These are phyloP conservation scores for Linnemannia schmuckeri DNA, from an alignment of 192 early-diverging fungal species.

Conservation along the genomic window DNA sequence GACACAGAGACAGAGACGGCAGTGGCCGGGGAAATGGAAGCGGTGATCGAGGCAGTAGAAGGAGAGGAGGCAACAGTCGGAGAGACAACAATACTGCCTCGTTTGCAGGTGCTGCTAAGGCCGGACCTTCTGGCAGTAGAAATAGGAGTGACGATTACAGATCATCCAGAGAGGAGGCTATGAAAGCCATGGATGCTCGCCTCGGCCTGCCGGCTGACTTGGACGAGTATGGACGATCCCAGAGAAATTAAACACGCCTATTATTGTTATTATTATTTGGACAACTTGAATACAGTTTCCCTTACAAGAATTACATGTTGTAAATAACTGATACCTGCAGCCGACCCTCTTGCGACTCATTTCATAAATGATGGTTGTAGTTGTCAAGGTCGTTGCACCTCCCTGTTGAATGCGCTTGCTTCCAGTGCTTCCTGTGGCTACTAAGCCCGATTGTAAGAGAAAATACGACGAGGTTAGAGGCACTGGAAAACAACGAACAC, in stretches of 20 bases:
- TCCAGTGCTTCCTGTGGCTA: no score
- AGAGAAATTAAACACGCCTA: slow-evolving; percentile 10
- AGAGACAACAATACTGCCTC: neutral
- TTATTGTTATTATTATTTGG: no score
- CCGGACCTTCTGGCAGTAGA: slow-evolving; percentile 3
- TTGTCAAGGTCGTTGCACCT: no score
- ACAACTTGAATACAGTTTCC: no score
- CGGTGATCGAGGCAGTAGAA: neutral
- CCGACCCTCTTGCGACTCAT: no score
- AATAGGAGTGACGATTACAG: slow-evolving; percentile 14
- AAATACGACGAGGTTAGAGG: no score
- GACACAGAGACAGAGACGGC: neutral
- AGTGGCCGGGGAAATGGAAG: neutral
- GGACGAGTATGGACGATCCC: slow-evolving; percentile 47
- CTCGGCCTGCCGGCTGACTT: slow-evolving; percentile 29
- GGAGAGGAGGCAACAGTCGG: neutral
- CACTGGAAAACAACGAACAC: no score
- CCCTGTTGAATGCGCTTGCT: no score
- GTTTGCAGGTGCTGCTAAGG: neutral
- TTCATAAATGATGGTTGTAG: no score
- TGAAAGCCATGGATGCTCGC: slow-evolving; percentile 37
- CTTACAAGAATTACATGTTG: no score
- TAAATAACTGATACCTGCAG: no score
- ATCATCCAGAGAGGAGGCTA: slow-evolving; percentile 28
- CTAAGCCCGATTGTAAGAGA: no score